Evolutionary conservation across 768 basidiomycete species (phyloP), one percentile per base, ranked within the genome.

Genomic region (Mycena venus): DNA sequence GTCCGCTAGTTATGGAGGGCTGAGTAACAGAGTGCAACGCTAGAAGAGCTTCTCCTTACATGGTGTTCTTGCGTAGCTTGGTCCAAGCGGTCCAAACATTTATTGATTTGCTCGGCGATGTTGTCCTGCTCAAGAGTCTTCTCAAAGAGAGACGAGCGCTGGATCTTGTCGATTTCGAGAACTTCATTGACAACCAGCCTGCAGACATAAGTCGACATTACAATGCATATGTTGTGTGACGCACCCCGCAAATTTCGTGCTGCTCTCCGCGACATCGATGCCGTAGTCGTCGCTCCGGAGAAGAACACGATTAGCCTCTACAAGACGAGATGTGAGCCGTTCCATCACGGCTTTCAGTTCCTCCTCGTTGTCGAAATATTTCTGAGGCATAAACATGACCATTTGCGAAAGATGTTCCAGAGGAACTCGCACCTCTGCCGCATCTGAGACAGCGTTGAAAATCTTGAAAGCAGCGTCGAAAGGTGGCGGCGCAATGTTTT

Each of bases 181-280:
- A 32, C 44, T n/a, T 53, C 63, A 19, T 65, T 25, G 7, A 63
- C 62, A 44, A 63, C 25, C 62, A 63, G 62, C 44, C 62, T 63
- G 42, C 15, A 63, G 31, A 44, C 40, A 21, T 63, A 32, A 47
- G 62, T 31, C 44, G n/a, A 25, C 5, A 47, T 31, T 63, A 63
- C 23, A 23, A 47, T 31, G 25, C 25, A 23, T 63, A 29, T 63
- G 25, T 14, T 36, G 34, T 38, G 58, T 1, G 34, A 60, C 58
- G 34, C 34, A 60, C 58, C 9, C 23, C 34, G 34, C 58, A 11
- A 60, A 23, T 38, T 60, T 31, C 29, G 8, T 12, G 58, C 58
- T 36, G 58, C 32, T 60, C 34, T 34, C 19, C 34, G 21, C 58
- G 58, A 60, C 6, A 38, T 60, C 58, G 23, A 21, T 60, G 29